Evolutionary conservation across 1,139 yeast genomes (phyloP).

Genomic region (Geotrichum europaeum): DNA sequence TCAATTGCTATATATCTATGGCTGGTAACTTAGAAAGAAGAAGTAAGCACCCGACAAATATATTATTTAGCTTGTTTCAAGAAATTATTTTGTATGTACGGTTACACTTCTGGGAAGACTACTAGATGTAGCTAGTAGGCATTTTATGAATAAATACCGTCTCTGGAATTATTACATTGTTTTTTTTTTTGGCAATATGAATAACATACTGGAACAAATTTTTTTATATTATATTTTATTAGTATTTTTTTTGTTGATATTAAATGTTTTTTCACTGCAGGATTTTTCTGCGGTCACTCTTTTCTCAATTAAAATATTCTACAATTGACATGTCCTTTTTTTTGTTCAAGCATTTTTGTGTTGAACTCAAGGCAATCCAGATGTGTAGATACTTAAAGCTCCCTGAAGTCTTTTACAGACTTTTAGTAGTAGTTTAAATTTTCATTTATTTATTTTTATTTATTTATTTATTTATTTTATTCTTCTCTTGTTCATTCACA

Average conservation of each 20-base stretch:
- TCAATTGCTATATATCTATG: neutral
- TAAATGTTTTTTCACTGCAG: too few species aligned
- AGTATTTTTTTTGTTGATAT: neutral
- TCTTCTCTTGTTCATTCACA: too few species aligned
- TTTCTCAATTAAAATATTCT: too few species aligned
- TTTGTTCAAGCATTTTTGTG: too few species aligned
- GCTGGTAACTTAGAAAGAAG: neutral
- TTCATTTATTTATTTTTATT: too few species aligned
- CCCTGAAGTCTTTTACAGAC: too few species aligned
- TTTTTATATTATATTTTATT: neutral
- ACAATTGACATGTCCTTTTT: too few species aligned
- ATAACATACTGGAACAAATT: neutral
- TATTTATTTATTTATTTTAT: too few species aligned
- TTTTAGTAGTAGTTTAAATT: too few species aligned
- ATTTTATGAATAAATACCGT: neutral
- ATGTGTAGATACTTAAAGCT: too few species aligned
- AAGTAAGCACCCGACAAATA: neutral
- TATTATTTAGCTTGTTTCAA: neutral
- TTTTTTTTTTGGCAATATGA: neutral
- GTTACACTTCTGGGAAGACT: neutral
- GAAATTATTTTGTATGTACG: neutral
- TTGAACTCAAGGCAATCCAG: too few species aligned
- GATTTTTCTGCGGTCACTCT: too few species aligned
- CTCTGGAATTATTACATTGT: neutral
- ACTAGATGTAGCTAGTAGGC: neutral